Evolutionary conservation across 2,329 filamentous ascomycete species (phyloP), one percentile per base, ranked within the genome.

Genomic region (Calonectria multiphialidica): DNA sequence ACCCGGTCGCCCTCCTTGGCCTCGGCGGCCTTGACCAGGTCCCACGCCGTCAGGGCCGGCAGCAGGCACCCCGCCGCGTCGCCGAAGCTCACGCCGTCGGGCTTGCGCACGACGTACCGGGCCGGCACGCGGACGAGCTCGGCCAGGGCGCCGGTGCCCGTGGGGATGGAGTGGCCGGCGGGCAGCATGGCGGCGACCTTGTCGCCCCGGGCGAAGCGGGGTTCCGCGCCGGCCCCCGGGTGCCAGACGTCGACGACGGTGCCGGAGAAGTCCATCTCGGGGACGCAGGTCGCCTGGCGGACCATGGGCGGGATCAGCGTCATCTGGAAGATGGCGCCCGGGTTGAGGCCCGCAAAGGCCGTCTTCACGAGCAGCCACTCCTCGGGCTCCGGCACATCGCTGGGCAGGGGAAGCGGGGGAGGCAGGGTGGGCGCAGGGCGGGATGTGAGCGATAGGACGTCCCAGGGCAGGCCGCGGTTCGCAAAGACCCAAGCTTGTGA

Each of bases 261-360:
- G 1, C 77, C 77, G 0, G 76, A 74, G n/a, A 75, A 77, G 57
- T 78, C 76, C 65, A 67, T 67, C 50, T 67, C 65, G 28, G 65
- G 85, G 2, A 84, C 82, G 53, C 70, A 85, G 5, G 71, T 80
- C 62, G 73, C 77, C 73, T 75, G 76, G 73, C 86, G 84, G 72
- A 81, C 80, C 57, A 83, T 81, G 67, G 75, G 80, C 66, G 86
- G 85, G 42, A 86, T 73, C 5, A 87, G 78, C n/a, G 81, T 79
- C 80, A 86, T 83, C 21, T 84, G 81, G 55, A 86, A 82, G 42
- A 83, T 82, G 66, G 84, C 83, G 37, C 85, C 85, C 5, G 85
- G 84, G 72, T 88, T 88, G 69, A 88, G 85, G 16, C 84, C 85
- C 5, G 83, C 85, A 67, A 86, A 84, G 66, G 83, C 81, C n/a